phyloP scores from a whole-genome alignment of 768 basidiomycete species.

The Holtermanniella nyarrowii region DNA sequence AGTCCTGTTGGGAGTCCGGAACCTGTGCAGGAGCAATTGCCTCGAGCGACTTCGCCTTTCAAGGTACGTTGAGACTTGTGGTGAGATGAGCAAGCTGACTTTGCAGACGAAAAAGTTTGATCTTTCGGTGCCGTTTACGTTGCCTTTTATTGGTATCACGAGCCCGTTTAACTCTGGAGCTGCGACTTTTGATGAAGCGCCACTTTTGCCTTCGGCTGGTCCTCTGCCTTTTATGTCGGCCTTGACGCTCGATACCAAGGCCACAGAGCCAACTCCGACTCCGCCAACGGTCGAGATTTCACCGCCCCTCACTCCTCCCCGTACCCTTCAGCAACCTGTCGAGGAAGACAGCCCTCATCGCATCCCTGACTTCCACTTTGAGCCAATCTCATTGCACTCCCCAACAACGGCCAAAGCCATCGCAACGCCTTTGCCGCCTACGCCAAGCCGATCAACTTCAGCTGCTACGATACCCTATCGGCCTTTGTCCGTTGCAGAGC shows the following conservation, averaged over 20 bases:
- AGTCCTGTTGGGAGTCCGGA: conserved; percentile 29
- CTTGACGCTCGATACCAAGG: too few relatives aligned
- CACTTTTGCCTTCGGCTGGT: neutral
- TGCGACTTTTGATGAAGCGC: conserved; percentile 14
- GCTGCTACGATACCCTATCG: neutral
- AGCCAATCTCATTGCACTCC: neutral
- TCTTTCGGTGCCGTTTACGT: conserved; percentile 23
- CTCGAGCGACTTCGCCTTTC: neutral
- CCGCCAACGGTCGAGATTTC: neutral
- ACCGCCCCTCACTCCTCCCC: conserved; percentile 31
- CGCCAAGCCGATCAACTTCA: neutral
- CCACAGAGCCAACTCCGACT: too few relatives aligned
- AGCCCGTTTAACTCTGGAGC: conserved; percentile 25
- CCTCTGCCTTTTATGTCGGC: neutral
- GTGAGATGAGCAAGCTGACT: neutral
- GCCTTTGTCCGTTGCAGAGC: neutral
- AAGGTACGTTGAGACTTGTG: neutral
- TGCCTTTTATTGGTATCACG: conserved; percentile 29
- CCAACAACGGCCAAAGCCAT: neutral
- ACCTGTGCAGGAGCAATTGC: neutral
- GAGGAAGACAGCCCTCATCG: conserved; percentile 28
- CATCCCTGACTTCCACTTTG: conserved; percentile 33
- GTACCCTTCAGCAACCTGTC: neutral
- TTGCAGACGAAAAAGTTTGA: conserved; percentile 25
- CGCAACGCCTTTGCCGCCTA: neutral